Percentiles rank a stretch among this genome's conserved stretches.
Conservation (phyloP, 306 rosid species). For the Prunus armeniaca region DNA sequence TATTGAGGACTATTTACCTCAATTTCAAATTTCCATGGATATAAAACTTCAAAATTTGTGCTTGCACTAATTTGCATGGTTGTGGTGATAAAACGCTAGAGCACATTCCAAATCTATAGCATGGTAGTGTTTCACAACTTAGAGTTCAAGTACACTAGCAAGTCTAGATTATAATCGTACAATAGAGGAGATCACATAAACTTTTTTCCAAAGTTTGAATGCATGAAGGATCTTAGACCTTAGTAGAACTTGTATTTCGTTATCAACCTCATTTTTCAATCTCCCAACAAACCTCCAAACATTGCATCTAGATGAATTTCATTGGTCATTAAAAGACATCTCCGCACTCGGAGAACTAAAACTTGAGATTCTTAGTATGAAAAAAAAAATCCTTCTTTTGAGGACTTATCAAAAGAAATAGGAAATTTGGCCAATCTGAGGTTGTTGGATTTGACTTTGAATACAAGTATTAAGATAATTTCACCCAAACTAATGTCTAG, state of each 20-base stretch:
- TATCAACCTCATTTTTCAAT: not conserved
- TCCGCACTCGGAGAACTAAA: not conserved
- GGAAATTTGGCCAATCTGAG: constrained; percentile 2
- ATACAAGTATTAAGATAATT: not conserved
- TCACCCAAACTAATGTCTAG: not conserved
- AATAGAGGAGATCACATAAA: not conserved
- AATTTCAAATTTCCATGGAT: too few species aligned
- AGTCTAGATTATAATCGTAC: too few species aligned
- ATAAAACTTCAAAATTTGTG: too few species aligned
- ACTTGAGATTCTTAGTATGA: constrained; percentile 16
- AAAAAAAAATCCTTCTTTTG: not conserved
- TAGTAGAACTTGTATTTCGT: not conserved
- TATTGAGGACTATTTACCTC: too few species aligned
- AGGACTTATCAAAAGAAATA: not conserved
- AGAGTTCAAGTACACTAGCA: too few species aligned
- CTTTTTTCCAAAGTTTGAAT: not conserved
- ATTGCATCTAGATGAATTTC: not conserved
- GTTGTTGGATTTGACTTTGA: constrained; percentile 7
- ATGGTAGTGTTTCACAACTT: too few species aligned
- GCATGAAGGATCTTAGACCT: not conserved
- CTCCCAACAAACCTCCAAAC: not conserved
- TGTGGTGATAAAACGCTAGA: too few species aligned
- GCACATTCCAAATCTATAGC: too few species aligned
- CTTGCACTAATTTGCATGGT: too few species aligned
- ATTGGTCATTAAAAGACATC: not conserved